Conservation (phyloP, 257 asterid species). For the Lavandula angustifolia region DNA sequence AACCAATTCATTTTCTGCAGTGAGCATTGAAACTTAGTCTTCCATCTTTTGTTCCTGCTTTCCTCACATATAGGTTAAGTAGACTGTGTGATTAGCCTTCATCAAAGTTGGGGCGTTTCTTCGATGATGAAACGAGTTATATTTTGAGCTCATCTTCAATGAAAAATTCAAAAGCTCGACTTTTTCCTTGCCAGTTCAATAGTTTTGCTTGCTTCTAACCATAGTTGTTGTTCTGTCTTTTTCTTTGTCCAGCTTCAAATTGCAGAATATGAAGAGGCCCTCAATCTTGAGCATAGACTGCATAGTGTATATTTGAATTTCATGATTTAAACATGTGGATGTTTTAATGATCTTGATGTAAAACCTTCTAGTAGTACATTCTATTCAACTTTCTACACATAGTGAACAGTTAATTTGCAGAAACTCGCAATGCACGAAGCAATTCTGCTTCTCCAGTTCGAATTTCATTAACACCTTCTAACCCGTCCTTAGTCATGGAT, state of each 20-base stretch:
- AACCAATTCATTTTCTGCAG: conserved; percentile 84
- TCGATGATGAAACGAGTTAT: not conserved
- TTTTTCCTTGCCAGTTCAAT: not conserved
- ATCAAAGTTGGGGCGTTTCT: not conserved
- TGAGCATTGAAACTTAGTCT: conserved; percentile 41
- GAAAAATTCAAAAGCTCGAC: not conserved
- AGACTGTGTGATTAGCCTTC: not conserved
- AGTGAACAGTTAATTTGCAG: too few species aligned
- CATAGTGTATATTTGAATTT: not conserved
- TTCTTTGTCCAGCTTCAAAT: conserved; percentile 59
- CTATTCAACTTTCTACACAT: too few species aligned
- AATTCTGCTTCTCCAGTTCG: too few species aligned
- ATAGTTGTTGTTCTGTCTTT: not conserved
- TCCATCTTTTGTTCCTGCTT: not conserved
- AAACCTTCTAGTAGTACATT: not conserved
- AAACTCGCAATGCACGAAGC: too few species aligned
- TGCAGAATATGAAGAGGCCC: conserved; percentile 61
- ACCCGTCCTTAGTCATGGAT: too few species aligned
- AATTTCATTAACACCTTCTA: too few species aligned
- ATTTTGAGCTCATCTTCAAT: not conserved
- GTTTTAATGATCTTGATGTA: not conserved
- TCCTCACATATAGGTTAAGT: too few species aligned
- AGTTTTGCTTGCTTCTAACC: not conserved
- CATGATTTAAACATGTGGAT: not conserved
- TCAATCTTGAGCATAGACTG: not conserved